phyloP scores from a whole-genome alignment of 208 protist species.

The Acanthamoeba triangularis region DNA sequence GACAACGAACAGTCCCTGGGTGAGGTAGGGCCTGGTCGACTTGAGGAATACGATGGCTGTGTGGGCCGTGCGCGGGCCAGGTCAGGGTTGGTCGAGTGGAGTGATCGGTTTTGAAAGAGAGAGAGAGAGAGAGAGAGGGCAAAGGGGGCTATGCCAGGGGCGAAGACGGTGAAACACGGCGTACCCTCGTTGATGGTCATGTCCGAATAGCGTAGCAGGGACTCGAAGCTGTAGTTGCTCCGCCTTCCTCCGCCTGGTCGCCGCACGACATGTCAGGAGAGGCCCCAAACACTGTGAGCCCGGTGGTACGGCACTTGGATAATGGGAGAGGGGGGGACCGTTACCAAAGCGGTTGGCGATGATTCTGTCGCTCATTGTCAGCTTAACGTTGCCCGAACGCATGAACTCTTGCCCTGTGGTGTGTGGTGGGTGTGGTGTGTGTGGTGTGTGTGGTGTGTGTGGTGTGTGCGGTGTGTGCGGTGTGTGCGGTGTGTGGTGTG shows the following conservation, averaged over 20 bases:
- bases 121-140: too few relatives aligned
- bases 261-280: background rate
- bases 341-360: background rate
- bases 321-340: too few relatives aligned
- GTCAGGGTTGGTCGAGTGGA: background rate
- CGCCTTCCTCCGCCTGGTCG: background rate
- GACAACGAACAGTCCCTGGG: background rate
- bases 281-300: background rate
- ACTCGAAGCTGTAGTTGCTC: constrained; percentile 12
- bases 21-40: background rate
- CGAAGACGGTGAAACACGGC: background rate
- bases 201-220: background rate
- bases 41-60: background rate
- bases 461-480: too few relatives aligned
- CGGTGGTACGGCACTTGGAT: too few relatives aligned
- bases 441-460: too few relatives aligned
- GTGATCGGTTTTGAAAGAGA: background rate
- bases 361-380: background rate
- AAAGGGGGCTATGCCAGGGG: background rate
- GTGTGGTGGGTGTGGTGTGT: too few relatives aligned
- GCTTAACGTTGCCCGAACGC: background rate
- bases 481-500: too few relatives aligned
- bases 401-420: constrained; percentile 3
- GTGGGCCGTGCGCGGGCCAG: background rate
- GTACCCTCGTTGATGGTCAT: constrained; percentile 30